Conservation (phyloP, 768 basidiomycete genomes). For the Lentinula raphanica region DNA sequence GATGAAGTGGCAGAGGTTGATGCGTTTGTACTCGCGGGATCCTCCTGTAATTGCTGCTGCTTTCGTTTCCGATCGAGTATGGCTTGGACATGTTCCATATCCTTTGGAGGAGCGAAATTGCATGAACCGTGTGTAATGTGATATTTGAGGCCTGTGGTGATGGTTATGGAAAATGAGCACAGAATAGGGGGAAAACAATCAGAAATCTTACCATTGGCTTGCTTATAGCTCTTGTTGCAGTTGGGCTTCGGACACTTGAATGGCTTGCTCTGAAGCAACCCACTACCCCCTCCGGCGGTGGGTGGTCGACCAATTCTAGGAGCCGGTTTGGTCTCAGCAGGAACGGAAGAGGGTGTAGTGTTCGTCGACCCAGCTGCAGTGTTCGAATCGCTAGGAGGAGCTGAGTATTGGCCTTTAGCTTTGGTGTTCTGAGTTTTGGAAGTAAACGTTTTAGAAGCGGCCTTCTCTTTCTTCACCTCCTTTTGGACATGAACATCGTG, state of each 20-base stretch:
- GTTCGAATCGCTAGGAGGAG: background rate
- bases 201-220: conserved; percentile 58
- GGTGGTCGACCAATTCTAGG: conserved; percentile 6
- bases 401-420: background rate
- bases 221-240: conserved; percentile 95
- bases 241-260: conserved; percentile 93
- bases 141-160: conserved; percentile 89
- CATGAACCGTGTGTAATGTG: conserved; percentile 91
- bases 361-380: background rate
- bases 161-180: too few relatives aligned
- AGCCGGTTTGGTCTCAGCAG: conserved; percentile 14
- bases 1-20: background rate
- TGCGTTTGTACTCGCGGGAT: background rate
- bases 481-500: background rate
- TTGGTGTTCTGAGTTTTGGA: background rate
- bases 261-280: conserved; percentile 65
- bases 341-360: background rate
- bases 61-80: conserved; percentile 54
- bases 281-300: background rate
- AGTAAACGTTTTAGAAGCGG: background rate
- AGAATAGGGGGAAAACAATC: too few relatives aligned
- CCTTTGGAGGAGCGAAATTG: conserved; percentile 88
- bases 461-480: conserved; percentile 1
- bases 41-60: conserved; percentile 11
- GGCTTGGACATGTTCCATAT: conserved; percentile 71